A percentile compares a stretch with the other conserved stretches of the same genome.
Conservation (phyloP, 768 basidiomycete genomes). For the Trametes coccinea region DNA sequence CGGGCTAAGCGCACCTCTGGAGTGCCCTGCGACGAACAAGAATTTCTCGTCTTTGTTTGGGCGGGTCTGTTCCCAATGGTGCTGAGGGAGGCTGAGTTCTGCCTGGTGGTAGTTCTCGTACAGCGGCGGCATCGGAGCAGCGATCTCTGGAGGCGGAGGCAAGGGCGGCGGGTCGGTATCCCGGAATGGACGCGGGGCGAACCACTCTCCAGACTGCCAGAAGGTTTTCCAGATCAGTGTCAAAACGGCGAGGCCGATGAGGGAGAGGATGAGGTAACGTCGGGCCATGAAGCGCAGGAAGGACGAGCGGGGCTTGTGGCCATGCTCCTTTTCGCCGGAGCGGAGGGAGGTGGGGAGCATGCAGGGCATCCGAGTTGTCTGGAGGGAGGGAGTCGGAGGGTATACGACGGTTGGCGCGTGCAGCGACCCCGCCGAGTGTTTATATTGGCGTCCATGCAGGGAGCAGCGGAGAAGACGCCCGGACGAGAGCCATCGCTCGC, state of each 20-base stretch:
- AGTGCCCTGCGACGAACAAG: constrained; percentile 11
- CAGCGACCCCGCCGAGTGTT: too few relatives aligned
- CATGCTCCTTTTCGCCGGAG: background rate
- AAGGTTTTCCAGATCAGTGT: background rate
- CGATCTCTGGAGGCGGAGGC: background rate
- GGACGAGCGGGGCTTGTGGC: background rate
- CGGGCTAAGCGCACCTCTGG: background rate
- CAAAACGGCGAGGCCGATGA: background rate
- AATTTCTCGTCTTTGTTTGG: constrained; percentile 5
- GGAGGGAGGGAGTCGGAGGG: too few relatives aligned
- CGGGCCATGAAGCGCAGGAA: constrained; percentile 2
- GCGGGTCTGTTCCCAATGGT: background rate
- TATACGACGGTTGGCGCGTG: too few relatives aligned
- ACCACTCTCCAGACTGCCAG: background rate
- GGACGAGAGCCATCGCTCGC: too few relatives aligned
- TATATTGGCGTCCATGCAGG: too few relatives aligned
- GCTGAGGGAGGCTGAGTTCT: constrained; percentile 3
- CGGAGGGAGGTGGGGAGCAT: constrained; percentile 7
- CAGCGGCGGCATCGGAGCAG: constrained; percentile 3
- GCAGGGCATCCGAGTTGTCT: background rate
- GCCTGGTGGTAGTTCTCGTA: constrained; percentile 1
- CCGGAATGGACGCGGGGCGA: background rate
- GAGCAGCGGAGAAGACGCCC: background rate
- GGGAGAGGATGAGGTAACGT: constrained; percentile 5
- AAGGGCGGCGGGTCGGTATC: background rate